phyloP scores from a whole-genome alignment of 2,329 filamentous ascomycete species.

The Penicillium rolfsii region DNA sequence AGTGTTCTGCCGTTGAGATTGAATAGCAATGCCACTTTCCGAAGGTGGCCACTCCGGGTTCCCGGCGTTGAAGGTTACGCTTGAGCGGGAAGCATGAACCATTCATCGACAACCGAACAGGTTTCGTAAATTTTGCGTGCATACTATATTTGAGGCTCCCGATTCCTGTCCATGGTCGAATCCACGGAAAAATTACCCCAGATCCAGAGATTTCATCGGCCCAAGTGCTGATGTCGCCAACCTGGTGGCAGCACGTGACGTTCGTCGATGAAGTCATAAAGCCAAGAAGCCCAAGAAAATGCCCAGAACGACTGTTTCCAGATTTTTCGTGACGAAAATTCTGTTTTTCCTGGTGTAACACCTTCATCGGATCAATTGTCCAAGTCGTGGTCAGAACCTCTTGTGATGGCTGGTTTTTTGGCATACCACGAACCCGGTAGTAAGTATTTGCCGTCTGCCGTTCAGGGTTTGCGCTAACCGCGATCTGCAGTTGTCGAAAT shows the following conservation, averaged over 20 bases:
- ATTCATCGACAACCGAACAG: neutral
- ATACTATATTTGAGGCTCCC: neutral
- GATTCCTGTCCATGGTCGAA: neutral
- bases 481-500: constrained; percentile 43
- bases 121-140: neutral
- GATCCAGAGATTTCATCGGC: neutral
- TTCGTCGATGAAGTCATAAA: constrained; percentile 1
- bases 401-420: constrained; percentile 37
- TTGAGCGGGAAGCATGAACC: neutral
- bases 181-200: neutral
- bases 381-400: neutral
- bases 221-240: constrained; percentile 6
- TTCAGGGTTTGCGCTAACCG: constrained; percentile 11
- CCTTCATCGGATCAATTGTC: neutral
- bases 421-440: constrained; percentile 47
- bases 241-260: neutral
- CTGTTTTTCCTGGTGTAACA: neutral
- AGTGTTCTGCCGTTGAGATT: no score
- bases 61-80: constrained; percentile 14
- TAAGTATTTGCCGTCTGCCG: constrained; percentile 24
- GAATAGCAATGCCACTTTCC: no score
- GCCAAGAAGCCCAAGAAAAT: constrained; percentile 15
- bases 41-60: no score
- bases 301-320: constrained; percentile 2
- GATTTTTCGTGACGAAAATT: neutral